Conservation (phyloP, 805 yeast species). For the Peterozyma toletana region DNA sequence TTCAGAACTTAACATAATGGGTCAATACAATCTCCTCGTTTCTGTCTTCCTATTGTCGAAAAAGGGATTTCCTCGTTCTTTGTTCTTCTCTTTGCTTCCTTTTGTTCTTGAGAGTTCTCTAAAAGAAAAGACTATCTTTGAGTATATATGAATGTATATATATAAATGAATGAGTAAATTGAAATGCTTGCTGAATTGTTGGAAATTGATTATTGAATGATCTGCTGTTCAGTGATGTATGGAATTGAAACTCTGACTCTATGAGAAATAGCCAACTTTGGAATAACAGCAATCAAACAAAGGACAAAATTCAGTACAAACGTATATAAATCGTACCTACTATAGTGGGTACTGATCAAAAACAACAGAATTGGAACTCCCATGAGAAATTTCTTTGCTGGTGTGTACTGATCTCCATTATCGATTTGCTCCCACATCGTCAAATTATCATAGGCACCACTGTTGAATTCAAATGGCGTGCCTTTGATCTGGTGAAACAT, state of each 20-base stretch:
- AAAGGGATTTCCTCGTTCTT: no score
- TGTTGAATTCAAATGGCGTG: conserved; percentile 93
- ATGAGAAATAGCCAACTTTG: conserved; percentile 81
- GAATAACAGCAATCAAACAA: conserved; percentile 82
- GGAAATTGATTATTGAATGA: conserved; percentile 12
- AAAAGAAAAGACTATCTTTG: no score
- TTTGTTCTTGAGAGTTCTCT: no score
- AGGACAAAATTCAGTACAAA: conserved; percentile 76
- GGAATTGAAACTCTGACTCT: conserved; percentile 64
- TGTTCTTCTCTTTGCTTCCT: no score
- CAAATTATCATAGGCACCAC: conserved; percentile 91
- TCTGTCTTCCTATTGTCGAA: no score
- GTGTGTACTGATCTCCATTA: conserved; percentile 93
- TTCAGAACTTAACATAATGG: no score
- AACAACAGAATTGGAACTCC: conserved; percentile 90
- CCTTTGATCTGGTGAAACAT: conserved; percentile 98
- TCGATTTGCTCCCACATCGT: conserved; percentile 97
- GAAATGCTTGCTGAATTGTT: no score
- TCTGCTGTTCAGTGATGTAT: conserved; percentile 31
- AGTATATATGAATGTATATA: no score
- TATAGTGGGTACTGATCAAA: conserved; percentile 81
- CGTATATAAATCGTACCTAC: conserved; percentile 72
- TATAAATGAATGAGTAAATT: no score
- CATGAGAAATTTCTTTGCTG: conserved; percentile 86
- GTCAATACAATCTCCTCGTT: no score